These are phyloP conservation scores for Aegilops tauschii DNA, from an alignment of 176 grass and related monocot species.

Conservation along the genomic window DNA sequence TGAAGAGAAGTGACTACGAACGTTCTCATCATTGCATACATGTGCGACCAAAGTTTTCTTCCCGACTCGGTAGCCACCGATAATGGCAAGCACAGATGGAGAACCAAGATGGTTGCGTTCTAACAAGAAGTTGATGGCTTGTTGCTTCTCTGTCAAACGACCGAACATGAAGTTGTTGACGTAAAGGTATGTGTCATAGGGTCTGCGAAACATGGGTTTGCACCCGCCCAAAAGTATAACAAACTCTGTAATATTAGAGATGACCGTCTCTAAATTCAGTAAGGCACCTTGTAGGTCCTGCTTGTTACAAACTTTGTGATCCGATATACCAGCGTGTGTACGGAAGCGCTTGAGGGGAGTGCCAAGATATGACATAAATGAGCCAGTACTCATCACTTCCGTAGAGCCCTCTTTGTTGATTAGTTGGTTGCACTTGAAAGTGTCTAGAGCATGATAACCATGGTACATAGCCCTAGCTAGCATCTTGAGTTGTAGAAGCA, in stretches of 20 bases:
- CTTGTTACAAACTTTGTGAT: neutral
- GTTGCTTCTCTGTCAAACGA: neutral
- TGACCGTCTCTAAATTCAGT: neutral
- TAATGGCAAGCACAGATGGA: too few species aligned
- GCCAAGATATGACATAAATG: neutral
- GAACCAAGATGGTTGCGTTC: neutral
- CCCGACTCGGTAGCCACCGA: too few species aligned
- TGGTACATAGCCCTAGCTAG: too few species aligned
- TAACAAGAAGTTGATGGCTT: neutral
- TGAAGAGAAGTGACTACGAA: neutral
- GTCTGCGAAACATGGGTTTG: neutral
- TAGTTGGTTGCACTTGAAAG: too few species aligned
- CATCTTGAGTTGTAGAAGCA: too few species aligned
- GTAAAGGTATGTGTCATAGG: neutral
- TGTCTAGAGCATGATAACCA: too few species aligned
- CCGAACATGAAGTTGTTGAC: neutral
- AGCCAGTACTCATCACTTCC: neutral
- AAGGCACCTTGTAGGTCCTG: neutral
- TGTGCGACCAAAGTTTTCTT: too few species aligned
- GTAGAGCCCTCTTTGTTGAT: neutral
- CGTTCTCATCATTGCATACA: neutral
- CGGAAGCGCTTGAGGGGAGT: neutral
- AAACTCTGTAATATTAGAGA: neutral
- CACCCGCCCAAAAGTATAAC: conserved; percentile 5
- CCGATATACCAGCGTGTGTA: neutral